Evolutionary conservation across 73 alveolate species (phyloP).

Genomic region (Paramecium sexaurelia): DNA sequence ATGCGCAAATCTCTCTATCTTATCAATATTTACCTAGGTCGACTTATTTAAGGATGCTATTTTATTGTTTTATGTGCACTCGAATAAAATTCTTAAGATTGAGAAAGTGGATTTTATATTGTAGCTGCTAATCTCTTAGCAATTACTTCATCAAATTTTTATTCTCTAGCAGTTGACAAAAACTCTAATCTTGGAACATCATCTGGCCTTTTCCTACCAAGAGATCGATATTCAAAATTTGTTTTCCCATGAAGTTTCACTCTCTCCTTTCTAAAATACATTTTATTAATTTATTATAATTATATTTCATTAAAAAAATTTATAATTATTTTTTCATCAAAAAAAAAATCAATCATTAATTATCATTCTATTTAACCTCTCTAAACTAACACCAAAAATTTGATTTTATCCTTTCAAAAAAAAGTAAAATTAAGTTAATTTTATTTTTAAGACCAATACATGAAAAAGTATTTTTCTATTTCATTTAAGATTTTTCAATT

Average conservation of each 20-base stretch:
- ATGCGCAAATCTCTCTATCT: constrained; percentile 48
- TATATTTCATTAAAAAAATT: not conserved
- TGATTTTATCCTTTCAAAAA: no score
- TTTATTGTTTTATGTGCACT: not conserved
- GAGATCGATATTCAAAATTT: constrained; percentile 7
- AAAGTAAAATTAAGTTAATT: no score
- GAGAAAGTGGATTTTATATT: constrained; percentile 39
- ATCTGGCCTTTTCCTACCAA: constrained; percentile 38
- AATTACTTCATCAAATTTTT: constrained; percentile 53
- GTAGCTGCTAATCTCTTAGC: constrained; percentile 49
- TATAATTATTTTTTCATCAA: not conserved
- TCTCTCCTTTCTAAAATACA: constrained; percentile 40
- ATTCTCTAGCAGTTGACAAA: constrained; percentile 37
- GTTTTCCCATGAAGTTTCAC: constrained; percentile 58
- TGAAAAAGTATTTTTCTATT: no score
- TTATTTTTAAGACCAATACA: no score
- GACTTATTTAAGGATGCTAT: not conserved
- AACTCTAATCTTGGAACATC: constrained; percentile 60
- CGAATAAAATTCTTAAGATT: constrained; percentile 49
- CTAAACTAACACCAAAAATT: no score
- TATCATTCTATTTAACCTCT: no score
- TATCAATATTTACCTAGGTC: constrained; percentile 27
- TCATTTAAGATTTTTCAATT: no score
- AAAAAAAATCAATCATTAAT: no score
- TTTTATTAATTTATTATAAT: not conserved